A percentile compares a stretch with the other conserved stretches of the same genome.
These are phyloP conservation scores for Talaromyces albobiverticillius DNA, from an alignment of 2,329 filamentous ascomycete genomes.

Conservation along the genomic window DNA sequence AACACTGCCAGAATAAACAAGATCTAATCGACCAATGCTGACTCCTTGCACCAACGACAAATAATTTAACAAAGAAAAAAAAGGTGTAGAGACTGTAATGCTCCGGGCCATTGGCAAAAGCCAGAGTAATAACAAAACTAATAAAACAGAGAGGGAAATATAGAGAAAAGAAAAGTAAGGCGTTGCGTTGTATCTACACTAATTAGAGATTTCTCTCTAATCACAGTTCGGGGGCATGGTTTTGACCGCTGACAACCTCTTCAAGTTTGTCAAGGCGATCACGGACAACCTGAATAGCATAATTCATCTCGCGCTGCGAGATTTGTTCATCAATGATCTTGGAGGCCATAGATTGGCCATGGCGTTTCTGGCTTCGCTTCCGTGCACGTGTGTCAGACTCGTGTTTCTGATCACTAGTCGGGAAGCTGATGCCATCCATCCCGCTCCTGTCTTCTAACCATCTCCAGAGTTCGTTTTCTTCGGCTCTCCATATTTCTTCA, in stretches of 20 bases:
- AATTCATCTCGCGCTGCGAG: constrained; percentile 69
- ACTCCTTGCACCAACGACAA: constrained; percentile 1
- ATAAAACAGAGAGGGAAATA: background rate
- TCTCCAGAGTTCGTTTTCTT: constrained; percentile 87
- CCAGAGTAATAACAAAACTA: constrained; percentile 5
- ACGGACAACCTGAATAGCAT: constrained; percentile 82
- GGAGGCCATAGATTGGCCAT: constrained; percentile 50
- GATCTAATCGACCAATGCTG: background rate
- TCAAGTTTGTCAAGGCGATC: constrained; percentile 77
- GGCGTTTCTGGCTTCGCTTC: constrained; percentile 27
- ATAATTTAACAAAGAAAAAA: constrained; percentile 4
- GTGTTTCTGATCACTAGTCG: constrained; percentile 25
- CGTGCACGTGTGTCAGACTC: constrained; percentile 44
- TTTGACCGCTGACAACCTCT: constrained; percentile 58
- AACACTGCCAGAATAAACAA: background rate
- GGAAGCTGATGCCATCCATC: constrained; percentile 55
- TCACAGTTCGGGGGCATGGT: constrained; percentile 7
- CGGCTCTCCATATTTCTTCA: constrained; percentile 85
- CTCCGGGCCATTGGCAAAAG: background rate
- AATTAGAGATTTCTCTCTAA: background rate
- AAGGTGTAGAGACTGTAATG: background rate
- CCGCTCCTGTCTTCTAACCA: constrained; percentile 88
- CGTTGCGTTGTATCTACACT: background rate
- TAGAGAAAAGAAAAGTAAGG: background rate
- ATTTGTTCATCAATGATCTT: constrained; percentile 64